A percentile compares a stretch with the other conserved stretches of the same genome.
Conservation (phyloP, 2,329 filamentous ascomycete species). For the Aureobasidium sp. region DNA sequence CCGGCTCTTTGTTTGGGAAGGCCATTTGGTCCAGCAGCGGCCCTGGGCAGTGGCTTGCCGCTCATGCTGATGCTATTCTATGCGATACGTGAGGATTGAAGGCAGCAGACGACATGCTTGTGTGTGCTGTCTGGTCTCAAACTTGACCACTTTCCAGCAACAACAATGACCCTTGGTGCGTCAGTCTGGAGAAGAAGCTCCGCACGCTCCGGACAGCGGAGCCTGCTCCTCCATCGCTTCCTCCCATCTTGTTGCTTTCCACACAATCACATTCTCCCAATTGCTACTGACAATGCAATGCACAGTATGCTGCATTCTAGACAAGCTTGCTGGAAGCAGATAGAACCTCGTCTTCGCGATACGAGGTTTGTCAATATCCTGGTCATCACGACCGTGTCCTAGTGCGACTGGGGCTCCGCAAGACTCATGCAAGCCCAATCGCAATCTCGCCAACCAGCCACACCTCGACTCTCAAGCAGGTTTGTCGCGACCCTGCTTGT, state of each 20-base stretch:
- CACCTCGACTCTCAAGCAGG: neutral
- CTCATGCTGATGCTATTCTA: neutral
- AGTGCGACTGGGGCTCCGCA: neutral
- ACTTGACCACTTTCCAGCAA: neutral
- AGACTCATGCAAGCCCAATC: conserved; percentile 7
- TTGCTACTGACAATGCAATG: neutral
- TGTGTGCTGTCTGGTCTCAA: neutral
- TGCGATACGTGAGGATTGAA: neutral
- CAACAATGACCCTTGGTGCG: neutral
- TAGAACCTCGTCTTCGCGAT: neutral
- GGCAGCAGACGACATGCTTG: conserved; percentile 3
- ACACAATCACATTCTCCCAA: neutral
- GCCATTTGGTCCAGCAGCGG: conserved; percentile 16
- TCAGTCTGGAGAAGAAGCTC: conserved; percentile 9
- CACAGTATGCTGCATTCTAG: neutral
- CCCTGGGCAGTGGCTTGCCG: conserved; percentile 18
- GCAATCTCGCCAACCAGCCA: conserved; percentile 15
- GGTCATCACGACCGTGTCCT: neutral
- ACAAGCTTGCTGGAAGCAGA: neutral
- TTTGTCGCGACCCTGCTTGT: conserved; percentile 1
- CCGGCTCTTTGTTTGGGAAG: neutral
- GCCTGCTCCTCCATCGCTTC: neutral
- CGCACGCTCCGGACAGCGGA: conserved; percentile 2
- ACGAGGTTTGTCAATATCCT: neutral
- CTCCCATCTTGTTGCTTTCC: neutral